Evolutionary conservation across 2,329 filamentous ascomycete species (phyloP).

Genomic region (Fusarium armeniacum): DNA sequence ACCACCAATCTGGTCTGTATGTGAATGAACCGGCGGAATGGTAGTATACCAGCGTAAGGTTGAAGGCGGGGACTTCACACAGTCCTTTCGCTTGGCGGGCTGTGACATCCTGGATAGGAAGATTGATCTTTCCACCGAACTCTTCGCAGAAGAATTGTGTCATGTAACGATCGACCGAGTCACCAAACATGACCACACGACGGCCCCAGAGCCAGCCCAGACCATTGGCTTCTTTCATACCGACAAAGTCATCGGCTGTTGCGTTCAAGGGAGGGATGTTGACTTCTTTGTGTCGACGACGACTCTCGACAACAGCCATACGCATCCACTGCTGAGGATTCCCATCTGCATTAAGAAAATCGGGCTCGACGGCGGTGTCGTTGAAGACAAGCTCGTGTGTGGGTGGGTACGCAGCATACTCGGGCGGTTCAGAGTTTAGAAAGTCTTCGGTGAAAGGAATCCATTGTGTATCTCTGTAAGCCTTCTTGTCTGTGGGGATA

Average conservation of each 20-base stretch:
- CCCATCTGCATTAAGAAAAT: conserved; percentile 16
- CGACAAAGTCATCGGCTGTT: conserved; percentile 18
- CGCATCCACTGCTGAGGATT: conserved; percentile 42
- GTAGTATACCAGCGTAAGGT: conserved; percentile 27
- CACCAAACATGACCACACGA: conserved; percentile 39
- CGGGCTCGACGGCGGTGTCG: conserved; percentile 63
- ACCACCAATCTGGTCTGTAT: conserved; percentile 42
- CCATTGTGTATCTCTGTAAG: conserved; percentile 65
- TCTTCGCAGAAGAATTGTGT: conserved; percentile 39
- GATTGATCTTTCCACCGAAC: conserved; percentile 16
- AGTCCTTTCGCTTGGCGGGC: conserved; percentile 25
- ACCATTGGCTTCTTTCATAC: conserved; percentile 27
- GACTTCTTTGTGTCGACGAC: conserved; percentile 12
- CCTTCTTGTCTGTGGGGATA: conserved; percentile 69
- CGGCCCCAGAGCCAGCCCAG: conserved; percentile 41
- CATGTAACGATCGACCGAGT: conserved; percentile 41
- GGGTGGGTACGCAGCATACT: conserved; percentile 58
- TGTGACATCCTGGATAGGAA: conserved; percentile 22
- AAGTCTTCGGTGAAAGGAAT: conserved; percentile 58
- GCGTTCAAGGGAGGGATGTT: not conserved
- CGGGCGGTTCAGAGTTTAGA: conserved; percentile 69
- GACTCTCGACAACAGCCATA: conserved; percentile 31
- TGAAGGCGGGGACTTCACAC: conserved; percentile 27
- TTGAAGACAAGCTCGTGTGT: conserved; percentile 75
- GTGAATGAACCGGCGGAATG: conserved; percentile 39